A percentile compares a stretch with the other conserved stretches of the same genome.
phyloP scores from a whole-genome alignment of 192 early-diverging fungal genomes.

The Entophlyctis helioformis region DNA sequence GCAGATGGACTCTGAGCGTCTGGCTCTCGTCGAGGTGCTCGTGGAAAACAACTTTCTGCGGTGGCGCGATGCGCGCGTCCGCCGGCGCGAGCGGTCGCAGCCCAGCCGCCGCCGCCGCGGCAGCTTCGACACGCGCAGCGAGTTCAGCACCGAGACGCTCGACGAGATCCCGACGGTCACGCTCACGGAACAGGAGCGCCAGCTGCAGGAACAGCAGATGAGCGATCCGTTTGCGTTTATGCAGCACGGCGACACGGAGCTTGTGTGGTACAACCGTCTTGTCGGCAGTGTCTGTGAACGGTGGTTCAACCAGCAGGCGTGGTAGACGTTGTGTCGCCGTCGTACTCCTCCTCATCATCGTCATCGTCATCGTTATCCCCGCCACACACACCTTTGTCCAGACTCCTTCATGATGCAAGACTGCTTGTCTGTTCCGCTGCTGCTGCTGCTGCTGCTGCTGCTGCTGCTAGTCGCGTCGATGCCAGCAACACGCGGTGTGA shows the following conservation, averaged over 20 bases:
- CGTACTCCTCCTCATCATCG: too few species aligned
- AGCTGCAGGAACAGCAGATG: background rate
- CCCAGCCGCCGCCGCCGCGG: background rate
- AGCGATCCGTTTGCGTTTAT: slow-evolving; percentile 15
- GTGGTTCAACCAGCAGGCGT: slow-evolving; percentile 7
- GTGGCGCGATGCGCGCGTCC: slow-evolving; percentile 14
- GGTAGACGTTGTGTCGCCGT: too few species aligned
- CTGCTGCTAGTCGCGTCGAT: too few species aligned
- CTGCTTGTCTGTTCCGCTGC: too few species aligned
- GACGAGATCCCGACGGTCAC: background rate
- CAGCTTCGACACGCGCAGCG: background rate
- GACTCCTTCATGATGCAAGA: too few species aligned
- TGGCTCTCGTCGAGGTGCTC: slow-evolving; percentile 14
- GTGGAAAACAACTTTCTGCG: slow-evolving; percentile 24
- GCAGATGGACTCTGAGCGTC: slow-evolving; percentile 6
- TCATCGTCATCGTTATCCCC: too few species aligned
- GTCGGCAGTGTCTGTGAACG: slow-evolving; percentile 14
- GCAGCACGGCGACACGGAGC: slow-evolving; percentile 16
- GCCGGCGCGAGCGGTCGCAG: slow-evolving; percentile 1
- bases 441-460: too few species aligned
- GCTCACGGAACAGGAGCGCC: background rate
- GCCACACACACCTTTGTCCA: too few species aligned
- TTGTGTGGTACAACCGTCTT: slow-evolving; percentile 19
- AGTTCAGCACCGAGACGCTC: background rate
- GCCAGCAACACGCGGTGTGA: too few species aligned